Evolutionary conservation across 2,329 filamentous ascomycete species (phyloP).

Genomic region (Penicillium sp.): DNA sequence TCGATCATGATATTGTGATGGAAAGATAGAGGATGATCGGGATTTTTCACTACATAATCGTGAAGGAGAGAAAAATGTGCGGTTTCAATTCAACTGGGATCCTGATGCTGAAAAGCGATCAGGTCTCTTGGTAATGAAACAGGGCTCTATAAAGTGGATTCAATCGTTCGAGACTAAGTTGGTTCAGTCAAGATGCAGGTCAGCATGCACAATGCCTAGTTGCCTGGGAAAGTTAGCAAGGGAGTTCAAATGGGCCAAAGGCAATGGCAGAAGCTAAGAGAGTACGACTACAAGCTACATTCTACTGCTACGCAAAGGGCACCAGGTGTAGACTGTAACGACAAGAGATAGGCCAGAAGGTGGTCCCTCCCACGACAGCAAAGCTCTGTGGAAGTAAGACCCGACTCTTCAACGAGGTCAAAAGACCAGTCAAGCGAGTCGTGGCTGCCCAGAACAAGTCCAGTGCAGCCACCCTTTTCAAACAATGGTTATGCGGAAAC

Average conservation of each 20-base stretch:
- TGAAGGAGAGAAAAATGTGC: no score
- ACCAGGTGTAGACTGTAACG: conserved; percentile 24
- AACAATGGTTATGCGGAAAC: conserved; percentile 58
- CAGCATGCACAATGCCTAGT: no score
- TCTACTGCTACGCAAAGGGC: conserved; percentile 21
- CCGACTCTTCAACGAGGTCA: conserved; percentile 23
- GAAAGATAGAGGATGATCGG: no score
- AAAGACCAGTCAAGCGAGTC: conserved; percentile 23
- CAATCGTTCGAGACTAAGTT: no score
- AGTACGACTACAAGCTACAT: conserved; percentile 5
- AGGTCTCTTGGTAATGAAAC: no score
- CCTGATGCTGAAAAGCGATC: neutral
- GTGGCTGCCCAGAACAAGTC: conserved; percentile 14
- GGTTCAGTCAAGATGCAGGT: no score
- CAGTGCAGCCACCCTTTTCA: conserved; percentile 34
- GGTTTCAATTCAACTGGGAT: neutral
- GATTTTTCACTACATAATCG: no score
- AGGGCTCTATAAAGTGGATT: no score
- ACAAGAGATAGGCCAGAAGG: conserved; percentile 25
- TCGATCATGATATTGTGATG: no score
- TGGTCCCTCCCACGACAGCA: conserved; percentile 8
- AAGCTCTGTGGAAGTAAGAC: conserved; percentile 9
- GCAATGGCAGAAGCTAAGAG: neutral
- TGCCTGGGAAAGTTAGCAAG: neutral
- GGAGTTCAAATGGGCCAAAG: neutral